Conservation (phyloP, 331 rosid species). For the Malus hybrid region DNA sequence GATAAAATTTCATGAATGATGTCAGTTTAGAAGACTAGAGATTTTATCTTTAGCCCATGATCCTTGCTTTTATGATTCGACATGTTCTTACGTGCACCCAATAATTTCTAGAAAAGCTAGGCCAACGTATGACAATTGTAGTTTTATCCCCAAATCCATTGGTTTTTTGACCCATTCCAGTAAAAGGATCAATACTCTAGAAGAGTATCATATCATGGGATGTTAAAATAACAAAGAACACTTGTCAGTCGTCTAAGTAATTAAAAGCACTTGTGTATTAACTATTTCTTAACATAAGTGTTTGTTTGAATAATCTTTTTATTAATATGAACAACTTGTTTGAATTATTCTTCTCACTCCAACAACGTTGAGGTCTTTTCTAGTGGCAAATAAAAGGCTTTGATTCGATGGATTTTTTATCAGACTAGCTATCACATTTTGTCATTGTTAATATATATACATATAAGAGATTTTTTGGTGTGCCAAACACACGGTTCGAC, state of each 20-base stretch:
- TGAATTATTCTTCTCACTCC: slow-evolving; percentile 16
- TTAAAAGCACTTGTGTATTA: not conserved
- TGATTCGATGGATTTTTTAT: not conserved
- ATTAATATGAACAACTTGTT: not conserved
- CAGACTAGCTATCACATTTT: not conserved
- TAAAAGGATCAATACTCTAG: slow-evolving; percentile 2
- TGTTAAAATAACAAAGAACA: not conserved
- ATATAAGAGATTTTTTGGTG: no score
- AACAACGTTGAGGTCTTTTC: slow-evolving; percentile 2
- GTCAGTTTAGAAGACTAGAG: no score
- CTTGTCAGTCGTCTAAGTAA: not conserved
- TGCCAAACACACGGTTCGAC: no score
- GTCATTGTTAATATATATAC: not conserved
- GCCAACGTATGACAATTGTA: not conserved
- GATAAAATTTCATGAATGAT: no score
- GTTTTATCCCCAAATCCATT: not conserved
- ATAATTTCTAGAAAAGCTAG: no score
- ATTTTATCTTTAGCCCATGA: no score
- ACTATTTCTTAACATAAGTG: not conserved
- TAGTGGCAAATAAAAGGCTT: not conserved
- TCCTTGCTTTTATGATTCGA: no score
- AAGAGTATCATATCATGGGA: not conserved
- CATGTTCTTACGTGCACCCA: no score
- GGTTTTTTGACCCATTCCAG: slow-evolving; percentile 1
- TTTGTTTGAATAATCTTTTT: not conserved